Conservation (phyloP, 1,284 basidiomycete species). For the Phenoliferia sp. region DNA sequence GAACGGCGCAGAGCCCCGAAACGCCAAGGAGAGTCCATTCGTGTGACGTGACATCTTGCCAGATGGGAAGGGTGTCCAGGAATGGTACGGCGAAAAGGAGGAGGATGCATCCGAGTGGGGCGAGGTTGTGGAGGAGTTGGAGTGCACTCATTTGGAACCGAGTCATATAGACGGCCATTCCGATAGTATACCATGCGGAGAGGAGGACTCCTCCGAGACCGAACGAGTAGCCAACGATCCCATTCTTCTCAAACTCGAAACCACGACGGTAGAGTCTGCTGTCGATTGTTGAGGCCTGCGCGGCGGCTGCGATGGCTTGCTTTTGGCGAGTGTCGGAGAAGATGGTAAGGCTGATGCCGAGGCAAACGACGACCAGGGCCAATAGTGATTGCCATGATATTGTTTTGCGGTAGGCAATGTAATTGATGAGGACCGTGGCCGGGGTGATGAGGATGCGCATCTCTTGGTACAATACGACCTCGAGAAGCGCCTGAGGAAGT, state of each 20-base stretch:
- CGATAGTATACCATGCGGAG: neutral
- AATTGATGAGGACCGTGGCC: neutral
- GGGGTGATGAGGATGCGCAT: conserved; percentile 2
- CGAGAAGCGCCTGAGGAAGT: neutral
- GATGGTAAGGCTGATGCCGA: neutral
- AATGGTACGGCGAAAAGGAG: neutral
- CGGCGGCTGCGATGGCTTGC: neutral
- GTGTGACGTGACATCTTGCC: neutral
- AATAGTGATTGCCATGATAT: neutral
- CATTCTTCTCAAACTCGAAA: neutral
- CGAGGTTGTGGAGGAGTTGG: neutral
- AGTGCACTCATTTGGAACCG: neutral
- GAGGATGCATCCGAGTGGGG: conserved; percentile 1
- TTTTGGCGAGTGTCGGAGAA: neutral
- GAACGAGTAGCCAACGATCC: neutral
- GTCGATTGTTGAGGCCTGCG: neutral
- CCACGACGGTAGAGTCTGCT: neutral
- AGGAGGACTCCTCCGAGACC: conserved; percentile 2
- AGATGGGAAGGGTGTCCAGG: conserved; percentile 1
- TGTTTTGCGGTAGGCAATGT: conserved; percentile 1
- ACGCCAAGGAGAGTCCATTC: conserved; percentile 1
- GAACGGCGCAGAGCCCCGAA: conserved; percentile 2
- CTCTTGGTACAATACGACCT: conserved; percentile 1
- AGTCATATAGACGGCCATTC: neutral
- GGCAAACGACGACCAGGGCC: neutral